Evolutionary conservation across 257 asterid genomes (phyloP).

Genomic region (Apocynum venetum): DNA sequence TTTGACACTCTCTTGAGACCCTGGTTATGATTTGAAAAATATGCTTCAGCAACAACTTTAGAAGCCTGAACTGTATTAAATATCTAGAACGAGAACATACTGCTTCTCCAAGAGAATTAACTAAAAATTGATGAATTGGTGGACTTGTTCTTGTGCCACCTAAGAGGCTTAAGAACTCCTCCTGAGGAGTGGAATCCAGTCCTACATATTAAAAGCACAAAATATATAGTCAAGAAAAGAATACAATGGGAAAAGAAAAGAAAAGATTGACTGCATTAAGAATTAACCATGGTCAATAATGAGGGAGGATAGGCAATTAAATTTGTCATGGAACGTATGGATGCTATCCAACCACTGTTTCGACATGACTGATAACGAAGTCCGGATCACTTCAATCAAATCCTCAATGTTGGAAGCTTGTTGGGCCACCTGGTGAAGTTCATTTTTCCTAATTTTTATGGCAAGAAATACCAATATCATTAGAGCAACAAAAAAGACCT

Average conservation of each 20-base stretch:
- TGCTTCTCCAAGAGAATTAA: slow-evolving; percentile 93
- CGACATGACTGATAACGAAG: slow-evolving; percentile 72
- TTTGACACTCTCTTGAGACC: slow-evolving; percentile 83
- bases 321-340: slow-evolving; percentile 71
- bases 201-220: slow-evolving; percentile 42
- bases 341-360: slow-evolving; percentile 95
- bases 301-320: slow-evolving; percentile 63
- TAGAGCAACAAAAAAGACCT: slow-evolving; percentile 2
- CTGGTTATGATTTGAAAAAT: slow-evolving; percentile 33
- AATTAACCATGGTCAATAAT: slow-evolving; percentile 77
- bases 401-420: slow-evolving; percentile 94
- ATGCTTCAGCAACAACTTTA: slow-evolving; percentile 13
- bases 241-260: slow-evolving; percentile 12
- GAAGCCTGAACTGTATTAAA: neutral
- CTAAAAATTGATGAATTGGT: slow-evolving; percentile 90
- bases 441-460: slow-evolving; percentile 59
- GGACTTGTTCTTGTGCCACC: slow-evolving; percentile 99
- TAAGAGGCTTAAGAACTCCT: slow-evolving; percentile 84
- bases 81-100: slow-evolving; percentile 39
- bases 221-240: slow-evolving; percentile 21
- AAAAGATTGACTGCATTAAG: slow-evolving; percentile 7
- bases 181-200: slow-evolving; percentile 82
- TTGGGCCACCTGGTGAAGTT: slow-evolving; percentile 95
- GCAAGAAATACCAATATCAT: slow-evolving; percentile 7
- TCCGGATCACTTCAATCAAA: slow-evolving; percentile 66